Conservation (phyloP, 1,284 basidiomycete genomes). For the Trametes polyzona region DNA sequence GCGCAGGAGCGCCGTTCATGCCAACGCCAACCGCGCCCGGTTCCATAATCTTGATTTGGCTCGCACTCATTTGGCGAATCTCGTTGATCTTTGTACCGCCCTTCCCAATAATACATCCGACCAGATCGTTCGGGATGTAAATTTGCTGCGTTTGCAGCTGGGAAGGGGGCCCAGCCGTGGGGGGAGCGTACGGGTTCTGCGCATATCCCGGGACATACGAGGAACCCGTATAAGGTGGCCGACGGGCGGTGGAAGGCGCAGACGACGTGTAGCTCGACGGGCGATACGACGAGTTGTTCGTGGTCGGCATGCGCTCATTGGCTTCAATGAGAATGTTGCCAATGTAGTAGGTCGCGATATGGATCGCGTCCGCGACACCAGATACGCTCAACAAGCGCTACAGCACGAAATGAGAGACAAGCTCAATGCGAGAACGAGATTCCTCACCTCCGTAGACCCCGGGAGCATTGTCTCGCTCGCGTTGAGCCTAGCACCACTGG, state of each 20-base stretch:
- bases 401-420: slow-evolving; percentile 16
- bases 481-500: slow-evolving; percentile 93
- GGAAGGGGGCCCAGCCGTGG: slow-evolving; percentile 40
- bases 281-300: slow-evolving; percentile 45
- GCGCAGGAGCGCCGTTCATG: slow-evolving; percentile 67
- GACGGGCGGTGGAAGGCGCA: slow-evolving; percentile 39
- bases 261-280: slow-evolving; percentile 40
- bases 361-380: slow-evolving; percentile 99
- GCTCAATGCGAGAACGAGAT: slow-evolving; percentile 3
- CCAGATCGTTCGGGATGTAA: slow-evolving; percentile 97
- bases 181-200: slow-evolving; percentile 41
- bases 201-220: slow-evolving; percentile 74
- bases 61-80: slow-evolving; percentile 92
- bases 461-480: slow-evolving; percentile 98
- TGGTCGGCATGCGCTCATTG: slow-evolving; percentile 83
- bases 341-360: slow-evolving; percentile 99
- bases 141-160: slow-evolving; percentile 97
- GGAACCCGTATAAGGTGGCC: slow-evolving; percentile 57
- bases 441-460: slow-evolving; percentile 91
- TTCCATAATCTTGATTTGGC: slow-evolving; percentile 99
- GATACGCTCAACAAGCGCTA: slow-evolving; percentile 96
- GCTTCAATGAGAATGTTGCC: slow-evolving; percentile 97
- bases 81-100: slow-evolving; percentile 99
- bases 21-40: slow-evolving; percentile 81
- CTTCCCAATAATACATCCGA: slow-evolving; percentile 98